These are phyloP conservation scores for Ophiognomonia clavigignenti-juglandacearum DNA, from an alignment of 2,329 filamentous ascomycete species.

Conservation along the genomic window DNA sequence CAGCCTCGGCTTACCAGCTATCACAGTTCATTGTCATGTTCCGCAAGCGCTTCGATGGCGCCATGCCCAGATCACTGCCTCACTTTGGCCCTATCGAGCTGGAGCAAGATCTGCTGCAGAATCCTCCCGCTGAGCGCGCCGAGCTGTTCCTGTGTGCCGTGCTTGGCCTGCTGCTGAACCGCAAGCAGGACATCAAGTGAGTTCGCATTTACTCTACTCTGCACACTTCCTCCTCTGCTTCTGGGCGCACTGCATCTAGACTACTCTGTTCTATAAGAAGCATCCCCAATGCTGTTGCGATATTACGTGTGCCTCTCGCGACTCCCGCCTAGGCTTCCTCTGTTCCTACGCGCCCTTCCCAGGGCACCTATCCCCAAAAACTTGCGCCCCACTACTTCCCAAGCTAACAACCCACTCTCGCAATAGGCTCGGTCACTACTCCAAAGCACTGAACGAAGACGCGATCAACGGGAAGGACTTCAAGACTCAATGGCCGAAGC, in stretches of 20 bases:
- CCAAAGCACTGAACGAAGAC: constrained; percentile 81
- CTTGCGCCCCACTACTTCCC: neutral
- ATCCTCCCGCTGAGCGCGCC: constrained; percentile 73
- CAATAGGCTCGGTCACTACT: constrained; percentile 80
- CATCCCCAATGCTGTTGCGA: neutral
- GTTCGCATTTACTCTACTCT: constrained; percentile 26
- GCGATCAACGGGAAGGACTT: constrained; percentile 67
- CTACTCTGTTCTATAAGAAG: neutral
- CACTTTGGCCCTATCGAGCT: constrained; percentile 95
- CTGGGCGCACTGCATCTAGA: neutral
- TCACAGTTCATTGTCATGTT: constrained; percentile 96
- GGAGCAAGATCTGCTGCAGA: constrained; percentile 76
- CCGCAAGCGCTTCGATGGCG: constrained; percentile 84
- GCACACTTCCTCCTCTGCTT: neutral
- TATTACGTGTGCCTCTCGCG: neutral
- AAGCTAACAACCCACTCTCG: constrained; percentile 18
- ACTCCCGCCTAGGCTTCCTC: neutral
- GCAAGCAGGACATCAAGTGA: constrained; percentile 98
- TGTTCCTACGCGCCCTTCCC: neutral
- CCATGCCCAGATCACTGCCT: constrained; percentile 78
- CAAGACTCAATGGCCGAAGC: constrained; percentile 79
- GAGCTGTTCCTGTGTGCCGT: constrained; percentile 88
- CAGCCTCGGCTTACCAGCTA: constrained; percentile 31
- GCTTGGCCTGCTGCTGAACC: constrained; percentile 82
- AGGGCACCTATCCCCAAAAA: neutral